Evolutionary conservation across 306 rosid species (phyloP).

Genomic region (Malus sieversii): DNA sequence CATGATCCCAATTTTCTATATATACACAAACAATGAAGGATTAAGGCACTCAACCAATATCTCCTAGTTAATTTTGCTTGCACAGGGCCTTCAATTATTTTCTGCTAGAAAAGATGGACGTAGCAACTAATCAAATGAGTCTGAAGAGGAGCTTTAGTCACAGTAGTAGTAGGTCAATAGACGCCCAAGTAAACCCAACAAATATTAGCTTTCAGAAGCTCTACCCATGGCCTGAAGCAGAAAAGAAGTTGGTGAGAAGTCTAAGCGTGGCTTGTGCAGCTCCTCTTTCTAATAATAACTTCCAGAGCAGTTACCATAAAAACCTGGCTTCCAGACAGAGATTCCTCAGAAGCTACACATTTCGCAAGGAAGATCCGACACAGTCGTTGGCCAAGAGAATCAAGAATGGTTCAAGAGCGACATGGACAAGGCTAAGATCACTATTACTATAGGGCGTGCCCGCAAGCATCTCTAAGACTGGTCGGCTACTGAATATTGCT

Average conservation of each 20-base stretch:
- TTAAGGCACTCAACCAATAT: too few species aligned
- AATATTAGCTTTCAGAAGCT: background rate
- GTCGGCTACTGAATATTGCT: background rate
- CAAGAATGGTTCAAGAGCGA: background rate
- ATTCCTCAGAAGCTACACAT: background rate
- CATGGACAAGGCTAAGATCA: background rate
- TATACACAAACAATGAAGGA: too few species aligned
- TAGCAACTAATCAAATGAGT: background rate
- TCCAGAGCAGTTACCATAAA: too few species aligned
- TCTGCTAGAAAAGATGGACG: background rate
- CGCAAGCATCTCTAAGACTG: background rate
- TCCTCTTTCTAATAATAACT: too few species aligned
- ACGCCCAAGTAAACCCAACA: background rate
- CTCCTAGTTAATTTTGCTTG: background rate
- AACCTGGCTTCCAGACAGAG: background rate
- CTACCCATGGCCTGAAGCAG: background rate
- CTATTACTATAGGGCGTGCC: background rate
- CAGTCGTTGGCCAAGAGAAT: background rate
- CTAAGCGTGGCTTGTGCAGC: background rate
- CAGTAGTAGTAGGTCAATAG: background rate
- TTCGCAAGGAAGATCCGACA: background rate
- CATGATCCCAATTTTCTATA: too few species aligned
- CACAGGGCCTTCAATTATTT: background rate
- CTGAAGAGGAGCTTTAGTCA: background rate
- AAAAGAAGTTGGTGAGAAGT: background rate